Evolutionary conservation across 2,329 filamentous ascomycete species (phyloP).

Genomic region (Hymenoscyphus linearis): DNA sequence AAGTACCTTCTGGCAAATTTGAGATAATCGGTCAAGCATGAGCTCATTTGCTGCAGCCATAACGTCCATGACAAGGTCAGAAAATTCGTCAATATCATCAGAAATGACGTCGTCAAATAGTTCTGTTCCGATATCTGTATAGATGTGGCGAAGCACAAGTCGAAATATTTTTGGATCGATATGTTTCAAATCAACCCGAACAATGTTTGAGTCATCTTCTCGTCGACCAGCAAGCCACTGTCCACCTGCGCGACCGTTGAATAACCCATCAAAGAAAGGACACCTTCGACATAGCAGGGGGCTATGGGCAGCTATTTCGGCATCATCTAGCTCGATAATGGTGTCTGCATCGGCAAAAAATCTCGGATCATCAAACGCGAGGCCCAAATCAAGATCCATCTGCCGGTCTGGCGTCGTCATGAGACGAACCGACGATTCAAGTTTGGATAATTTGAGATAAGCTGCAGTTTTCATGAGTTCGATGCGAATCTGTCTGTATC

Average conservation of each 20-base stretch:
- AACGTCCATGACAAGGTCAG: constrained; percentile 86
- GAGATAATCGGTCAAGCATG: constrained; percentile 86
- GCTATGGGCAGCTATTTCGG: constrained; percentile 71
- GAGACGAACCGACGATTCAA: constrained; percentile 73
- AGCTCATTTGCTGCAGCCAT: constrained; percentile 88
- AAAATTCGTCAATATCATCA: constrained; percentile 72
- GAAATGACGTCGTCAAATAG: constrained; percentile 74
- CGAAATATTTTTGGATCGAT: constrained; percentile 68
- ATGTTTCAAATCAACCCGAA: constrained; percentile 78
- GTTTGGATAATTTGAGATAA: constrained; percentile 60
- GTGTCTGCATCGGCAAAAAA: constrained; percentile 81
- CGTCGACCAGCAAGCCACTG: constrained; percentile 74
- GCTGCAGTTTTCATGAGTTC: constrained; percentile 86
- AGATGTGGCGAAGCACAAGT: constrained; percentile 75
- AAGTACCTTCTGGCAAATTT: constrained; percentile 81
- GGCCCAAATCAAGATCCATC: constrained; percentile 64
- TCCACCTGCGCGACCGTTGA: constrained; percentile 80
- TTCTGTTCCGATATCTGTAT: constrained; percentile 74
- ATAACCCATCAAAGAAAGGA: constrained; percentile 87
- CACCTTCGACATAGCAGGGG: constrained; percentile 75
- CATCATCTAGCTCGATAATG: constrained; percentile 69
- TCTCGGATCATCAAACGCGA: constrained; percentile 59
- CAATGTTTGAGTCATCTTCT: constrained; percentile 42
- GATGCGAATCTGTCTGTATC: constrained; percentile 72
- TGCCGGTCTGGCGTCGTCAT: constrained; percentile 62